phyloP scores from a whole-genome alignment of 108 stramenopile genomes.

The Skeletonema menzelii region DNA sequence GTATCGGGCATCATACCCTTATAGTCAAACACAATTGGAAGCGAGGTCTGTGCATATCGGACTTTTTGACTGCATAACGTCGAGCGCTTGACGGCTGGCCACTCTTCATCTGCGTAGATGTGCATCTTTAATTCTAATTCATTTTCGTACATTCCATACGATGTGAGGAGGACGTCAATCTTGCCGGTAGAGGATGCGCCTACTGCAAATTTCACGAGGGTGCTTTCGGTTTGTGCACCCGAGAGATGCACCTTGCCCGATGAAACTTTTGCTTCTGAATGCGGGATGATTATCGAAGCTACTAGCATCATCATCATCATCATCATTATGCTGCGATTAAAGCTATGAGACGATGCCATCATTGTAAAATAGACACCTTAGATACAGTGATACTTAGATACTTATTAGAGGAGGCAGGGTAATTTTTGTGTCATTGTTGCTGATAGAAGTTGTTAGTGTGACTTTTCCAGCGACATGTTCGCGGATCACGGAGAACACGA shows the following conservation, averaged over 20 bases:
- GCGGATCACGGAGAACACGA: too few species aligned
- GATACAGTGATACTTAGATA: too few species aligned
- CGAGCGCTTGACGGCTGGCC: constrained; percentile 50
- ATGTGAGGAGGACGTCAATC: constrained; percentile 30
- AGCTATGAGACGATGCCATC: not conserved
- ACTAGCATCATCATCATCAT: constrained; percentile 1
- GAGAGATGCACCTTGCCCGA: constrained; percentile 45
- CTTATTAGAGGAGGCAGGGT: too few species aligned
- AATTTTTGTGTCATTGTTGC: too few species aligned
- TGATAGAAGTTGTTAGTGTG: too few species aligned
- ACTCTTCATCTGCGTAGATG: constrained; percentile 67
- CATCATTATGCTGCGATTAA: not conserved
- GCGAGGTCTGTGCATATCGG: constrained; percentile 19
- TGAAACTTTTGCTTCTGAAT: constrained; percentile 40
- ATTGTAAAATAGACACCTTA: too few species aligned
- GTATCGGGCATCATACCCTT: constrained; percentile 40
- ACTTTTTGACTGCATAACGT: constrained; percentile 69
- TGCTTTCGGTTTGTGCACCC: constrained; percentile 66
- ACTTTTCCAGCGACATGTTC: too few species aligned
- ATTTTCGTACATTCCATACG: constrained; percentile 59
- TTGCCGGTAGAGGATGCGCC: constrained; percentile 34
- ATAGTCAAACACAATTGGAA: constrained; percentile 49
- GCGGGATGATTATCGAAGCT: not conserved
- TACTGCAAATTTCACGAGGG: constrained; percentile 74
- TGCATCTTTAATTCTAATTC: constrained; percentile 53